Base-by-base conservation (phyloP, 306 rosid genomes). In the Senna siamea region DNA sequence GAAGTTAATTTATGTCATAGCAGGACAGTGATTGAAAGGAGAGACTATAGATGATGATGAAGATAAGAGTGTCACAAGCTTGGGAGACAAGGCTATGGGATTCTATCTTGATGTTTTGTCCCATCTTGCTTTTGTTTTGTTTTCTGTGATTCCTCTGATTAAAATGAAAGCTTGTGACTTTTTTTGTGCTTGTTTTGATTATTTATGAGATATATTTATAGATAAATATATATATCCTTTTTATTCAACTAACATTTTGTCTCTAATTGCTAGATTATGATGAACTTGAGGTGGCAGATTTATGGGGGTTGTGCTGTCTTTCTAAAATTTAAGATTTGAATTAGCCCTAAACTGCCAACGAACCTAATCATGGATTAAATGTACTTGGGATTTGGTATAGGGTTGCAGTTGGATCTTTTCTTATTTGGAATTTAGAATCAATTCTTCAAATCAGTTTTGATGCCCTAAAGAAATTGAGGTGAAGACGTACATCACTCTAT, bases 101-200 rank as follows among this genome's bases (percentile, higher is more conserved):
- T 22, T 57, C 81, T 76, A 69, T 82, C 20, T 55, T 74, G 35
- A 52, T 74, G 80, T 51, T 73, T 83, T 82, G 81, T 76, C 72
- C 66, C 32, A 70, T 69, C 69, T 79, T 69, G 69, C 59, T 37
- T 37, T 37, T 47, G 50, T 47, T 26, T 37, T 37, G 40, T 37
- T 50, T 62, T 76, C 69, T 23, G 23, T 48, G 69, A 62, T 77
- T 73, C 44, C 44, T 76, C 63, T 18, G 34, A 28, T 37, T 37
- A 57, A 50, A 55, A 56, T 70, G 35, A 53, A 79, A 71, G 68
- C 71, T 75, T 72, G 56, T 76, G 58, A 38, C 34, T 67, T n/a
- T 76, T 72, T 35, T 35, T 9, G 73, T 76, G 74, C 28, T 68
- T 68, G 78, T 70, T 66, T 38, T 66, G 73, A 83, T 76, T n/a